These are phyloP conservation scores for Linum tenue DNA, from an alignment of 345 rosid species.

Conservation along the genomic window DNA sequence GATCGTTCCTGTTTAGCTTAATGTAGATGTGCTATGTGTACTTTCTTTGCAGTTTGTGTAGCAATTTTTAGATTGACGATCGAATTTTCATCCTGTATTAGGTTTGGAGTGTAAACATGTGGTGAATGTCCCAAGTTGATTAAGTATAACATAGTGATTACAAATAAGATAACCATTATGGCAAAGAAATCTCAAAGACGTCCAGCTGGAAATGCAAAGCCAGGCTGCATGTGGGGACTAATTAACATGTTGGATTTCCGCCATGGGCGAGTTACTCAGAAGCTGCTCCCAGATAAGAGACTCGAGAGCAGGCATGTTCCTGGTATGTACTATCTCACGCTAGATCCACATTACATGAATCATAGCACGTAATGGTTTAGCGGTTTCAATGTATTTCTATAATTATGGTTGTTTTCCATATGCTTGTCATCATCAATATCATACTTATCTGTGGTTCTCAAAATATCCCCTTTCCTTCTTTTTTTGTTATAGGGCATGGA, in stretches of 20 bases:
- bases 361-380: not conserved
- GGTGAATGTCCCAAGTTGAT: not conserved
- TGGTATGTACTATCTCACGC: constrained; percentile 31
- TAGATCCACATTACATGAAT: not conserved
- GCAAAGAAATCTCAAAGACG: constrained; percentile 45
- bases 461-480: not conserved
- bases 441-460: not conserved
- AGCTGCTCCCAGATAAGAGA: constrained; percentile 59
- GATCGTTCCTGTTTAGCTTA: not conserved
- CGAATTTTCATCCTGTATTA: not conserved
- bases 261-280: constrained; percentile 54
- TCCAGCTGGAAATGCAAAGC: constrained; percentile 40
- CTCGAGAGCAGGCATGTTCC: constrained; percentile 30
- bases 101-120: not conserved
- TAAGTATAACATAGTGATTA: not conserved
- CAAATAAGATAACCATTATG: constrained; percentile 19
- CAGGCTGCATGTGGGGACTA: constrained; percentile 83
- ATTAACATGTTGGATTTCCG: constrained; percentile 76
- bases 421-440: not conserved
- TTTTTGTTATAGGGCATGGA: not conserved
- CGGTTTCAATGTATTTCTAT: not conserved
- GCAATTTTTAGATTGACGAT: too few relatives aligned
- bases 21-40: not conserved
- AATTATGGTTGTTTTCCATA: too few relatives aligned
- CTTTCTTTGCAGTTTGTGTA: not conserved